Conservation (phyloP, 1,284 basidiomycete species). For the Vanrija sp. region DNA sequence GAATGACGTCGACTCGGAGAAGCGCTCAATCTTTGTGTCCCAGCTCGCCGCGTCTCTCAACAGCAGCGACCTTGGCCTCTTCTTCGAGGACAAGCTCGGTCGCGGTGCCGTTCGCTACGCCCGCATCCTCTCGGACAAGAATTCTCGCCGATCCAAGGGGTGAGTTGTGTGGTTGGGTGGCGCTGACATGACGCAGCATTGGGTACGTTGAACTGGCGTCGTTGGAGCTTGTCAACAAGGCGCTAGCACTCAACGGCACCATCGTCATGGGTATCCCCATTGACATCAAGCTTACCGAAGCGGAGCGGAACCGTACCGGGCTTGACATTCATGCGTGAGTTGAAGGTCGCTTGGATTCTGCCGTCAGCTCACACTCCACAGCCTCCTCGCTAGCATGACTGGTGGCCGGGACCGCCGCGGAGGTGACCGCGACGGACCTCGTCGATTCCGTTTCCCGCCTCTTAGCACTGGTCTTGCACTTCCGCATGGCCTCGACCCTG, state of each 20-base stretch:
- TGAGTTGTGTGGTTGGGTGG: slow-evolving; percentile 48
- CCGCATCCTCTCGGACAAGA: slow-evolving; percentile 86
- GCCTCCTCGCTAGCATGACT: not conserved
- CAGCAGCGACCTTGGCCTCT: slow-evolving; percentile 91
- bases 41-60: slow-evolving; percentile 94
- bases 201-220: slow-evolving; percentile 95
- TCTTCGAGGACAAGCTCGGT: slow-evolving; percentile 96
- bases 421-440: not conserved
- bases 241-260: slow-evolving; percentile 73
- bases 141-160: slow-evolving; percentile 94
- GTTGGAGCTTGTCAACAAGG: slow-evolving; percentile 85
- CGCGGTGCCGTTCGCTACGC: slow-evolving; percentile 90
- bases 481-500: slow-evolving; percentile 43
- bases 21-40: slow-evolving; percentile 95
- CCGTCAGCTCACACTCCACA: not conserved
- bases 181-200: slow-evolving; percentile 55
- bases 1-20: slow-evolving; percentile 71
- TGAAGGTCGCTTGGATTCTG: not conserved
- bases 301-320: slow-evolving; percentile 78
- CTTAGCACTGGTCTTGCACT: slow-evolving; percentile 31
- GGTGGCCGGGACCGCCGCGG: not conserved
- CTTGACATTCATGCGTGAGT: slow-evolving; percentile 12
- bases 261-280: slow-evolving; percentile 97
- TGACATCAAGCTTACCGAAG: slow-evolving; percentile 91
- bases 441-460: slow-evolving; percentile 30